These are phyloP conservation scores for Nemophila menziesii DNA, from an alignment of 257 asterid genomes.

Conservation along the genomic window DNA sequence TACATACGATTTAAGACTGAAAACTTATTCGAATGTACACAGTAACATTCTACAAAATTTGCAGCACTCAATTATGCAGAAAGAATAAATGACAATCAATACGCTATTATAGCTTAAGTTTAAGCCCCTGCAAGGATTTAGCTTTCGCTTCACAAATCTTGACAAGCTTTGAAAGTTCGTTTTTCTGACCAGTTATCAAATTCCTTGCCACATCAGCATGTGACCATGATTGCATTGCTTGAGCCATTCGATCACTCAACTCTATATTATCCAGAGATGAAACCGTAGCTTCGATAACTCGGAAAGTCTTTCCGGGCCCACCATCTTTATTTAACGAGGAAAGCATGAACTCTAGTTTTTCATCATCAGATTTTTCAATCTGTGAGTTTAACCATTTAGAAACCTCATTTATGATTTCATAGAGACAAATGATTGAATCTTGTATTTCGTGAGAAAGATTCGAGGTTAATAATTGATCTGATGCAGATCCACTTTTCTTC, in stretches of 20 bases:
- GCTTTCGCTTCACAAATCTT: conserved; percentile 49
- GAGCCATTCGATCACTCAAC: conserved; percentile 48
- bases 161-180: conserved; percentile 36
- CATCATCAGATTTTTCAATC: conserved; percentile 31
- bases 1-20: conserved; percentile 21
- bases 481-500: conserved; percentile 63
- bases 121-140: conserved; percentile 42
- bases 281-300: conserved; percentile 27
- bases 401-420: conserved; percentile 41
- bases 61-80: too few relatives aligned
- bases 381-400: conserved; percentile 56
- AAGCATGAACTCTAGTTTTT: conserved; percentile 31
- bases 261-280: conserved; percentile 30
- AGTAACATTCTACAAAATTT: conserved; percentile 21
- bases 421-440: conserved; percentile 48
- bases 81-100: conserved; percentile 4
- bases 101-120: conserved; percentile 33
- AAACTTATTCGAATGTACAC: conserved; percentile 10
- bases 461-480: conserved; percentile 39
- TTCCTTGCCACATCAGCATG: conserved; percentile 45
- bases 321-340: conserved; percentile 35
- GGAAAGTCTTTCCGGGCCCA: conserved; percentile 62
- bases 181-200: conserved; percentile 38
- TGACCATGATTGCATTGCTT: conserved; percentile 53
- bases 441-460: conserved; percentile 33